Percentiles rank a stretch among this genome's conserved stretches.
Conservation (phyloP, 2,329 filamentous ascomycete species). For the Colletotrichum sublineola region DNA sequence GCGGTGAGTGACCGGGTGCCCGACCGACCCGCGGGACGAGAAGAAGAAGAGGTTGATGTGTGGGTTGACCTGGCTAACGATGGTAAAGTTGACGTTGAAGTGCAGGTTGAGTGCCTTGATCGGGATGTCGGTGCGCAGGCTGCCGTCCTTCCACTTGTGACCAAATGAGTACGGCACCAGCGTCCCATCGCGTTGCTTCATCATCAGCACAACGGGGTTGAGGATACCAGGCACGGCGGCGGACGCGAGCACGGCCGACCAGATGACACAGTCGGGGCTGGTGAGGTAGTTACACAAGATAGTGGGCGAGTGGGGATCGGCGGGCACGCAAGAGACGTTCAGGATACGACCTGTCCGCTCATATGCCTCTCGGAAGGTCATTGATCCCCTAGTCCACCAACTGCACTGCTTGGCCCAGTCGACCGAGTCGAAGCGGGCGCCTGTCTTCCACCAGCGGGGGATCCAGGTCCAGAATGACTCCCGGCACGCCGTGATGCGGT, state of each 20-base stretch:
- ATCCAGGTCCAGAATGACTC: conserved; percentile 84
- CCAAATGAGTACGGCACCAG: conserved; percentile 94
- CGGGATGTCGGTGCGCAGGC: conserved; percentile 92
- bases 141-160: conserved; percentile 99
- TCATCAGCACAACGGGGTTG: conserved; percentile 93
- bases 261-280: conserved; percentile 96
- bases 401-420: conserved; percentile 88
- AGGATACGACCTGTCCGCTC: conserved; percentile 93
- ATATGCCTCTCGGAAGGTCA: conserved; percentile 96
- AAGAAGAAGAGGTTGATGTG: conserved; percentile 99
- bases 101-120: conserved; percentile 94
- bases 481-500: conserved; percentile 86
- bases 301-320: conserved; percentile 91
- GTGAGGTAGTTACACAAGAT: conserved; percentile 97
- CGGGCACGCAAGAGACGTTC: conserved; percentile 95
- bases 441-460: conserved; percentile 89
- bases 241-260: conserved; percentile 95
- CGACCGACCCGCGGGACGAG: conserved; percentile 90
- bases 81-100: conserved; percentile 98
- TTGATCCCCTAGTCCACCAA: conserved; percentile 92
- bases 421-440: conserved; percentile 92
- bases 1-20: conserved; percentile 92
- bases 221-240: conserved; percentile 96
- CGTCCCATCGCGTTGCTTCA: conserved; percentile 83
- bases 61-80: conserved; percentile 90